phyloP scores from a whole-genome alignment of 257 asterid genomes.

The Asclepias syriaca region DNA sequence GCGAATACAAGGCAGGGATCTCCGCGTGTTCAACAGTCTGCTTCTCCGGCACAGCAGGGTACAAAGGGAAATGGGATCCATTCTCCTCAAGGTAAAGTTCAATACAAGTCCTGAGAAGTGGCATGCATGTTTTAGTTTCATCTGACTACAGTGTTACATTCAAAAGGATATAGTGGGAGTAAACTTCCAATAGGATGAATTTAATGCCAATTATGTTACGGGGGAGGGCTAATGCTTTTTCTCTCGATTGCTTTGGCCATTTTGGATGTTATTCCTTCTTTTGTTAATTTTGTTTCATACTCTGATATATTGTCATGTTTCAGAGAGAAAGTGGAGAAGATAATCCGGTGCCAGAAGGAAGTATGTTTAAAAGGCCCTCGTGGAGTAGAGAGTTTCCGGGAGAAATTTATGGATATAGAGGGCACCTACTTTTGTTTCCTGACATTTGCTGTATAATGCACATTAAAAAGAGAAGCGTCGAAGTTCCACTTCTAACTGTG shows the following conservation, averaged over 20 bases:
- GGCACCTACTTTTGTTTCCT: background rate
- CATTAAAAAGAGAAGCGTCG: background rate
- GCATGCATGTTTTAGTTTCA: conserved; percentile 4
- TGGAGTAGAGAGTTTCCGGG: background rate
- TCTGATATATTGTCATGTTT: conserved; percentile 17
- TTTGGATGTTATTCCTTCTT: background rate
- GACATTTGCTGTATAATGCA: conserved; percentile 1
- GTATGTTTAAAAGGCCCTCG: background rate
- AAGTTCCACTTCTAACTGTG: background rate
- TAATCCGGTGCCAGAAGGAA: conserved; percentile 19
- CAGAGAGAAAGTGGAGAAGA: conserved; percentile 87
- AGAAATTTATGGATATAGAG: background rate
- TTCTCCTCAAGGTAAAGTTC: conserved; percentile 74
- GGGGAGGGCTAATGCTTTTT: conserved; percentile 28
- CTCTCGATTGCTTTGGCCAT: background rate
- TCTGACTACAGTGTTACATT: no score
- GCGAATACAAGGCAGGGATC: conserved; percentile 76
- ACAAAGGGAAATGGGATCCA: conserved; percentile 58
- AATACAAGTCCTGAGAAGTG: background rate
- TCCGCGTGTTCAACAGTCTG: conserved; percentile 66
- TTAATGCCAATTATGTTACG: background rate
- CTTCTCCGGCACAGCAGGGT: conserved; percentile 67
- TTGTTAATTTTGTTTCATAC: background rate
- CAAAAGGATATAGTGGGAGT: background rate
- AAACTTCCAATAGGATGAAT: conserved; percentile 16